Conservation (phyloP, 1,284 basidiomycete genomes). For the Taiwanofungus camphoratus region DNA sequence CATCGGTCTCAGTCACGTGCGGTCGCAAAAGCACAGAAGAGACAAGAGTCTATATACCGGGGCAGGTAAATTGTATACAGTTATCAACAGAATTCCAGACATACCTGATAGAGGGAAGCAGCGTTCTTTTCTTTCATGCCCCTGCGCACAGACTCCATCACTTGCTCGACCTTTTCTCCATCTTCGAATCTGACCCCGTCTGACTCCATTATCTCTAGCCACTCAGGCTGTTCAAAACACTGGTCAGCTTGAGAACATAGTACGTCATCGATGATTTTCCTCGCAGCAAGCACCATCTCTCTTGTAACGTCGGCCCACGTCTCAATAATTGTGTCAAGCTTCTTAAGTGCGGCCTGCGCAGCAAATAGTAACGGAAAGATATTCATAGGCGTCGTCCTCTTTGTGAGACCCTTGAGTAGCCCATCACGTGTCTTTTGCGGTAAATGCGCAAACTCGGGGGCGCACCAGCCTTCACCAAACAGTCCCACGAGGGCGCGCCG, state of each 20-base stretch:
- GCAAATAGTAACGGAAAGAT: conserved; percentile 65
- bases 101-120: conserved; percentile 67
- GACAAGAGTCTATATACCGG: conserved; percentile 56
- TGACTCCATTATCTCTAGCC: conserved; percentile 65
- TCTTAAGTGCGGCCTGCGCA: conserved; percentile 56
- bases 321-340: conserved; percentile 48
- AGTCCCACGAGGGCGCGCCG: conserved; percentile 71
- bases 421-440: conserved; percentile 61
- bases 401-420: conserved; percentile 65
- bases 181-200: conserved; percentile 73
- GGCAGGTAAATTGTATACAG: conserved; percentile 2
- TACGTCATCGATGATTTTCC: conserved; percentile 56
- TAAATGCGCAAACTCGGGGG: conserved; percentile 68
- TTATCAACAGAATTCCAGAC: conserved; percentile 15
- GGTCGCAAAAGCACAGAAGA: conserved; percentile 68
- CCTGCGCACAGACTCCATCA: conserved; percentile 59
- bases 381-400: conserved; percentile 58
- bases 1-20: conserved; percentile 51
- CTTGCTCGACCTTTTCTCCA: conserved; percentile 63
- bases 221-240: conserved; percentile 64
- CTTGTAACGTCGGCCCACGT: conserved; percentile 62
- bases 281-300: conserved; percentile 57
- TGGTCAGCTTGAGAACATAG: conserved; percentile 53
- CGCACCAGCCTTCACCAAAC: conserved; percentile 85
- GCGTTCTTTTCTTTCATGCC: conserved; percentile 59